phyloP scores from a whole-genome alignment of 805 yeast genomes.

The Saturnispora halmiae region DNA sequence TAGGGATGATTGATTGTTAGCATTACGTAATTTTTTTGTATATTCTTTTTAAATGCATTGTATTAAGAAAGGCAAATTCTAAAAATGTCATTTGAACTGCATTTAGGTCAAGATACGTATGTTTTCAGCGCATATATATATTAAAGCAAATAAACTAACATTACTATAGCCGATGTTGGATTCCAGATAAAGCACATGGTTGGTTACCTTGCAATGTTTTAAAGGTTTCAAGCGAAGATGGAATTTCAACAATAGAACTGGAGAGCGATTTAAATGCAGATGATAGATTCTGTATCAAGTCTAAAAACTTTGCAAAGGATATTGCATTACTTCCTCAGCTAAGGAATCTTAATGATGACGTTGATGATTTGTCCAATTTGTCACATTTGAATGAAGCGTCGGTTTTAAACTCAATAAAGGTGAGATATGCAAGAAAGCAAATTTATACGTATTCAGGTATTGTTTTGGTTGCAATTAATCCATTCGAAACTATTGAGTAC shows the following conservation, averaged over 20 bases:
- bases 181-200: constrained; percentile 60
- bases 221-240: constrained; percentile 36
- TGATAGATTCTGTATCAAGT: constrained; percentile 38
- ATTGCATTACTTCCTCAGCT: constrained; percentile 62
- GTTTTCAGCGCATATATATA: neutral
- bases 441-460: constrained; percentile 96
- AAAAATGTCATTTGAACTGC: constrained; percentile 1
- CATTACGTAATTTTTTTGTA: neutral
- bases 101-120: constrained; percentile 1
- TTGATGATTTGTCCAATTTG: constrained; percentile 89
- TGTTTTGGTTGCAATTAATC: constrained; percentile 91
- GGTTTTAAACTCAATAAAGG: constrained; percentile 86
- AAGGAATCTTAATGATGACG: constrained; percentile 87
- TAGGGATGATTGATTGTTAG: constrained; percentile 15
- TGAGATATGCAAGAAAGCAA: constrained; percentile 77
- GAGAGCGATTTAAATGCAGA: constrained; percentile 40
- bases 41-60: neutral
- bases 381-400: constrained; percentile 95
- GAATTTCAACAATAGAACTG: constrained; percentile 43
- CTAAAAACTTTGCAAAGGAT: constrained; percentile 40
- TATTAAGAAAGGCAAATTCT: neutral
- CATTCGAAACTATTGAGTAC: constrained; percentile 84
- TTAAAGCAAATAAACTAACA: neutral
- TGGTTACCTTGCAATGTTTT: constrained; percentile 68
- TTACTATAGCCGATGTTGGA: constrained; percentile 59